Evolutionary conservation across 176 grass and related monocot species (phyloP), one percentile per base, ranked within the genome.

Genomic region (Phyllostachys edulis): DNA sequence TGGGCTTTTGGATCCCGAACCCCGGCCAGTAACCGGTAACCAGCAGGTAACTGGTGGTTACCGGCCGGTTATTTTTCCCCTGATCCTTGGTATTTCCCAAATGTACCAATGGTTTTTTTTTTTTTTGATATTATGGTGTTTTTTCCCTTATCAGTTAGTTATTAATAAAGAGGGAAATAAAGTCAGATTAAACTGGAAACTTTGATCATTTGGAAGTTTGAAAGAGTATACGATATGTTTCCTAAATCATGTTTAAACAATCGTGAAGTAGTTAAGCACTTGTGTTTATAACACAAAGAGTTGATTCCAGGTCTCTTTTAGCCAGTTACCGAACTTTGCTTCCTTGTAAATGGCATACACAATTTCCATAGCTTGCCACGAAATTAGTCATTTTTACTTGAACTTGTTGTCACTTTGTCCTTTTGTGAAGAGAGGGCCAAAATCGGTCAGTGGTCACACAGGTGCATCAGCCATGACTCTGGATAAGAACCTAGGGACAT

Each of bases 121-220:
- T 9, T 18, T 57, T 2, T 59, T 7, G 0, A 32, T 60, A 27
- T 13, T 14, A 20, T 82, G 23, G 39, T 71, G 50, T 44, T 71
- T n/a, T 50, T 44, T 18, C 29, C 36, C 29, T 12, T 26, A 5
- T 17, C 51, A 32, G 52, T 34, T 51, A 67, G 5, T 40, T 81
- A 63, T 32, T 60, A 18, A 49, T 49, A 52, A 63, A 83, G 44
- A 34, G 36, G 63, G 56, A 17, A 50, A 38, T 10, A 9, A 32
- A n/a, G 15, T 55, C 46, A 59, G 51, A 20, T 57, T 32, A 75
- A 67, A 67, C 0, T 6, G 9, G 8, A 51, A 67, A 26, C 15
- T 68, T 27, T 57, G 36, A 57, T 77, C 50, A 51, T 84, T 76
- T 18, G 47, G 45, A 54, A 76, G 47, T 76, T 76, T 65, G 70